These are phyloP conservation scores for Cordia subcordata DNA, from an alignment of 257 asterid species.

Conservation along the genomic window DNA sequence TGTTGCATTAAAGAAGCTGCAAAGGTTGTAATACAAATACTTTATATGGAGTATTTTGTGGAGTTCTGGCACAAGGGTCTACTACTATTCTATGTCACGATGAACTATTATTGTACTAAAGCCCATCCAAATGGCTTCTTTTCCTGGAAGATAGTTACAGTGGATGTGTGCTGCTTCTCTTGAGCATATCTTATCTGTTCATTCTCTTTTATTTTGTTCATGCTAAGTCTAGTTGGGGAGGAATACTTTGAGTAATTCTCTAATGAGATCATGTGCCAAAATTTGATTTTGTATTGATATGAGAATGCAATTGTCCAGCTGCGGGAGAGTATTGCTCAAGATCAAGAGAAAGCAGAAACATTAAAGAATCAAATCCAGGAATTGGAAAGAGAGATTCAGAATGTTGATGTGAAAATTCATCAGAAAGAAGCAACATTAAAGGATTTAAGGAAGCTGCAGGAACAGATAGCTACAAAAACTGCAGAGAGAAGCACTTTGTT, in stretches of 20 bases:
- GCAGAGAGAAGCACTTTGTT: conserved; percentile 87
- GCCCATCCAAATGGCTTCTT: no score
- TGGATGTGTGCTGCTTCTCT: no score
- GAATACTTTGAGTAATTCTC: background rate
- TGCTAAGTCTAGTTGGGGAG: background rate
- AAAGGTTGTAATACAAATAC: no score
- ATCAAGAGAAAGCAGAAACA: conserved; percentile 67
- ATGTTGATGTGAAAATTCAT: conserved; percentile 58
- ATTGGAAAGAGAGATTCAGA: conserved; percentile 62
- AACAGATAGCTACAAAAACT: conserved; percentile 59
- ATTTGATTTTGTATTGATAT: conserved; percentile 22
- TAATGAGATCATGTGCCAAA: background rate
- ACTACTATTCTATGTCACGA: no score
- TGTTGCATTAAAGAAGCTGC: no score
- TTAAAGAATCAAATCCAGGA: conserved; percentile 66
- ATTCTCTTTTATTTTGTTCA: background rate
- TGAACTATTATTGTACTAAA: no score
- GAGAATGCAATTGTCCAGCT: conserved; percentile 42
- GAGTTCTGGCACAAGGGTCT: no score
- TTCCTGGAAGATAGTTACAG: no score
- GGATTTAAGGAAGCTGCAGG: conserved; percentile 58
- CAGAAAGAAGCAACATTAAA: conserved; percentile 63
- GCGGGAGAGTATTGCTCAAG: conserved; percentile 73
- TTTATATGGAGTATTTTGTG: no score
- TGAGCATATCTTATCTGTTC: background rate